These are phyloP conservation scores for Lactarius hatsudake DNA, from an alignment of 768 basidiomycete species.

Conservation along the genomic window DNA sequence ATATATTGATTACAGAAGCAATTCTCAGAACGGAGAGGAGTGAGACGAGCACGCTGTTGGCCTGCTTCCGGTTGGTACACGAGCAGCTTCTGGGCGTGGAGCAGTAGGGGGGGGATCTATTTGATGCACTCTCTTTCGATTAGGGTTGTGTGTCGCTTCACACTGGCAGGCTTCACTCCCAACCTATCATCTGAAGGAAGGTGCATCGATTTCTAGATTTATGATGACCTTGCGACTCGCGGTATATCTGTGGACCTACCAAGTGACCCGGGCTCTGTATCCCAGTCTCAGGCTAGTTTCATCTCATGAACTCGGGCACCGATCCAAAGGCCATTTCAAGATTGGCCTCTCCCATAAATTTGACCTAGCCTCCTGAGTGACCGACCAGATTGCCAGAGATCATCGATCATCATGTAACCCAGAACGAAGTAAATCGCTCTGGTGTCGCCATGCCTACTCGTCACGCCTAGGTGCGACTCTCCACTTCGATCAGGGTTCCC, in stretches of 20 bases:
- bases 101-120: not conserved
- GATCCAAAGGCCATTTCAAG: too few species aligned
- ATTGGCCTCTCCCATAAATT: not conserved
- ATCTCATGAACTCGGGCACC: not conserved
- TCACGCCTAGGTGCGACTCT: slow-evolving; percentile 2
- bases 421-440: not conserved
- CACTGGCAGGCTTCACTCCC: too few species aligned
- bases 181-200: not conserved
- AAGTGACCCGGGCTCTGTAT: not conserved
- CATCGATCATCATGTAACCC: not conserved
- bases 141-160: not conserved
- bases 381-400: not conserved
- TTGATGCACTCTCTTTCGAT: not conserved
- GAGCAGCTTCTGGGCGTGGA: not conserved
- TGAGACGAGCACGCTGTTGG: not conserved
- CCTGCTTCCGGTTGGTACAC: not conserved
- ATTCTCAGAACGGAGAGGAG: slow-evolving; percentile 5
- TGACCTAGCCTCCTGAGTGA: not conserved
- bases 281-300: not conserved
- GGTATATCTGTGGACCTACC: not conserved
- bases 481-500: not conserved
- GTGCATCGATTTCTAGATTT: not conserved
- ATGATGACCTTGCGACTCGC: not conserved
- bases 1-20: slow-evolving; percentile 1
- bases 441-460: not conserved